Percentiles rank a stretch among this genome's conserved stretches.
phyloP scores from a whole-genome alignment of 1,139 yeast genomes.

The Saccharomyces hybrid region DNA sequence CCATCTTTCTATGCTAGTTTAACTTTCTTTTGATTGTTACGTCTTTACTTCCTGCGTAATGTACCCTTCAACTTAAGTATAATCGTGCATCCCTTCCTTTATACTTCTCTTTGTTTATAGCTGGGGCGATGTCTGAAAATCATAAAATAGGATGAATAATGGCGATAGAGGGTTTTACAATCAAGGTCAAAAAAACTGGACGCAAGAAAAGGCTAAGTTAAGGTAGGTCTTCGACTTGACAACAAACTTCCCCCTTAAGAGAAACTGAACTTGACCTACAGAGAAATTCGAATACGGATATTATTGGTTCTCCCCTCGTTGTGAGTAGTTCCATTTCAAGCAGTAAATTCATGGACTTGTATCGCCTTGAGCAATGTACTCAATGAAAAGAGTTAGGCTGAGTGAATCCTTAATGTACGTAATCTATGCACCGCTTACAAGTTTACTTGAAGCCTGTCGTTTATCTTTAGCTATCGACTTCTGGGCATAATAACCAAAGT shows the following conservation, averaged over 20 bases:
- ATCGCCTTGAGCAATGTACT: too few species aligned
- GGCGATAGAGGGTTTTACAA: not conserved
- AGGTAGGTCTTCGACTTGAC: not conserved
- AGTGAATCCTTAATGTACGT: too few species aligned
- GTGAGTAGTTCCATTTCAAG: not conserved
- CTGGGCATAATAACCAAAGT: not conserved
- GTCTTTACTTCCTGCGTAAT: not conserved
- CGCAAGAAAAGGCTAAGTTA: not conserved
- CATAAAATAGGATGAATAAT: not conserved
- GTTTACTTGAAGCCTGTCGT: not conserved
- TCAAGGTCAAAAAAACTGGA: not conserved
- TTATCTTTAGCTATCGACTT: too few species aligned
- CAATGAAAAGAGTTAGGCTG: too few species aligned
- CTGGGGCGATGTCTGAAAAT: not conserved
- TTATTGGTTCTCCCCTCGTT: not conserved
- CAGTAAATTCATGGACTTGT: not conserved
- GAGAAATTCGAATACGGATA: not conserved
- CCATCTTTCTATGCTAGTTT: constrained; percentile 5
- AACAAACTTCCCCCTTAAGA: not conserved
- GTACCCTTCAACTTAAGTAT: not conserved
- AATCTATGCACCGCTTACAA: not conserved
- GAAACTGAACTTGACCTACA: not conserved
- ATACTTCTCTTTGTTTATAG: not conserved
- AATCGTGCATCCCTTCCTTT: not conserved
- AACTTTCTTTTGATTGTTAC: not conserved